These are phyloP conservation scores for Phialophora chinensis DNA, from an alignment of 2,329 filamentous ascomycete species.

Conservation along the genomic window DNA sequence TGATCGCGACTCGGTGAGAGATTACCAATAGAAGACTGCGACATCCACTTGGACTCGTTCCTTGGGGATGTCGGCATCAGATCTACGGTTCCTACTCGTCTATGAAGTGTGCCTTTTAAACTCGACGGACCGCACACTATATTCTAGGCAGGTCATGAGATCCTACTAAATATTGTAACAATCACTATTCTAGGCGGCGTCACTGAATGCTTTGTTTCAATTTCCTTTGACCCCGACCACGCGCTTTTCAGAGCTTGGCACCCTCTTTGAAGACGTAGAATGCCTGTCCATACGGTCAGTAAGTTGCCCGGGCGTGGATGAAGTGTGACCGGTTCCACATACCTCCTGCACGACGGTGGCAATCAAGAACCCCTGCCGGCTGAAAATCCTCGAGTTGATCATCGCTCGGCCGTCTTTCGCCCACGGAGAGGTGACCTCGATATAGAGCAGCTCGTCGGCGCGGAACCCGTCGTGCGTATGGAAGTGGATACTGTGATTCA, in stretches of 20 bases:
- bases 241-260: constrained; percentile 25
- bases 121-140: background rate
- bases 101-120: background rate
- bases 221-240: background rate
- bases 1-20: background rate
- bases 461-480: constrained; percentile 37
- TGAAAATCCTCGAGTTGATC: constrained; percentile 37
- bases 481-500: constrained; percentile 40
- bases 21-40: background rate
- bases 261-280: constrained; percentile 39
- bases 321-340: background rate
- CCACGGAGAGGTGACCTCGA: constrained; percentile 37
- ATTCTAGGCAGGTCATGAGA: background rate
- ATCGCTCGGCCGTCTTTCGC: constrained; percentile 37
- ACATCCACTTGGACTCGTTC: background rate
- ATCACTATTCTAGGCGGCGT: background rate
- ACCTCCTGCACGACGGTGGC: constrained; percentile 39
- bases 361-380: constrained; percentile 32
- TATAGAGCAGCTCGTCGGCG: constrained; percentile 37
- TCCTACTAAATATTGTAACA: background rate
- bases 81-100: background rate
- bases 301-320: background rate
- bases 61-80: background rate
- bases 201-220: background rate
- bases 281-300: constrained; percentile 23